Evolutionary conservation across 73 alveolate genomes (phyloP).

Genomic region (Tetrahymena malaccensis): DNA sequence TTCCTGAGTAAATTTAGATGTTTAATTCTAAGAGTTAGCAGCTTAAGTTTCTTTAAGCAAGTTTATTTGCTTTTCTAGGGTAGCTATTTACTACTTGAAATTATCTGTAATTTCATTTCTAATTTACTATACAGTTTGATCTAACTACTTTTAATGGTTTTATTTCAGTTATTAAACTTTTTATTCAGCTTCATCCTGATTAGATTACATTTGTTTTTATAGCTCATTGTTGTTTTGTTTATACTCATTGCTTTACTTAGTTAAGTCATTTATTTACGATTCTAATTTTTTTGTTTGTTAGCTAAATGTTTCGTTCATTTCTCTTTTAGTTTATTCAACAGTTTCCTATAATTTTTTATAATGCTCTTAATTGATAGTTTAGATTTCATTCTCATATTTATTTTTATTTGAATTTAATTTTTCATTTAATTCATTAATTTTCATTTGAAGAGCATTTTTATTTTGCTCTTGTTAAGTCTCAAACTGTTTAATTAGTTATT

Average conservation of each 20-base stretch:
- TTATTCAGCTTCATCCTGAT: neutral
- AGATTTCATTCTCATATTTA: neutral
- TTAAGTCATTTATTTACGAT: neutral
- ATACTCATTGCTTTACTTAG: neutral
- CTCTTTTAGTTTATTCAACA: neutral
- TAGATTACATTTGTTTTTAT: too few relatives aligned
- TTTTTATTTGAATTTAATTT: neutral
- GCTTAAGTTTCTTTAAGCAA: neutral
- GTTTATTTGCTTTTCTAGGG: neutral
- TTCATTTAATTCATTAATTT: neutral
- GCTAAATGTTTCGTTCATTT: neutral
- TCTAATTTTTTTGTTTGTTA: too few relatives aligned
- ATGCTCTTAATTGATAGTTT: neutral
- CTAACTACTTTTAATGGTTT: neutral
- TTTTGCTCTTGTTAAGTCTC: neutral
- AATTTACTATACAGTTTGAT: neutral
- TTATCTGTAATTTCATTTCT: neutral
- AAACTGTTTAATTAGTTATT: neutral
- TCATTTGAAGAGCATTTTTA: neutral
- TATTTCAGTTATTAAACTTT: neutral
- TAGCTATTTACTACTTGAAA: neutral
- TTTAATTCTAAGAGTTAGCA: neutral
- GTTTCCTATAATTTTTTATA: too few relatives aligned
- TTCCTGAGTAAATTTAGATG: neutral
- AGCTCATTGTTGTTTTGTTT: neutral